Base-by-base conservation (phyloP, 2,329 filamentous ascomycete species). In the Fusarium metavorans region DNA sequence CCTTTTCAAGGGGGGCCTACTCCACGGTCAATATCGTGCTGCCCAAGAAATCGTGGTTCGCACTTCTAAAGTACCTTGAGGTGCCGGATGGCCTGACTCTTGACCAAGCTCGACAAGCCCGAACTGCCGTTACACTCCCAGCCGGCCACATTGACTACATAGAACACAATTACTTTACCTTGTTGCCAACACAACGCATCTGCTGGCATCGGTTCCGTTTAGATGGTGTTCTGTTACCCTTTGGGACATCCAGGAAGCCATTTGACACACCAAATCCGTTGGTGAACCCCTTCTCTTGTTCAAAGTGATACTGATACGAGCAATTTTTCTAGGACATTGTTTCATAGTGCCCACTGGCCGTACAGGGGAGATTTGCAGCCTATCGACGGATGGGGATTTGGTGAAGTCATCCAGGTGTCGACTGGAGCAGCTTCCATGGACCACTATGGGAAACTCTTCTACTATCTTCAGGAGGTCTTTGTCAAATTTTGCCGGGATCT, bases 191-290 rank as follows among this genome's bases (percentile, higher is more conserved):
- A 1, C 63, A 59, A 16, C 66, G 66, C 3, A 8, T 72, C 27
- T 63, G 45, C 0, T 39, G 14, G 10, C n/a, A 60, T 1, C 20
- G 18, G 3, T 73, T 57, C 16, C 23, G 37, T 0, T 13, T 66
- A 48, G 70, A 73, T 41, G 71, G 71, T 2, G 37, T 73, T n/a
- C 5, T 74, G 1, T 61, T 70, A 1, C 70, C 70, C 4, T 74
- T 70, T 25, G 67, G 71, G 9, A 20, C 18, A 6, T 13, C 13
- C 0, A 41, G 64, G 3, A 39, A 9, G 32, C 48, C 56, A 5
- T 67, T 64, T 3, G 11, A 10, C 23, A 11, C 41, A 2, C 67
- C 57, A 18, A 73, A 70, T n/a, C 71, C 70, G 70, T 68, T 13
- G 41, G 63, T 63, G 4, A 37, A 5, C 2, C 7, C 16, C 54